Conservation (phyloP, 345 rosid species). For the Fremontodendron californicum region DNA sequence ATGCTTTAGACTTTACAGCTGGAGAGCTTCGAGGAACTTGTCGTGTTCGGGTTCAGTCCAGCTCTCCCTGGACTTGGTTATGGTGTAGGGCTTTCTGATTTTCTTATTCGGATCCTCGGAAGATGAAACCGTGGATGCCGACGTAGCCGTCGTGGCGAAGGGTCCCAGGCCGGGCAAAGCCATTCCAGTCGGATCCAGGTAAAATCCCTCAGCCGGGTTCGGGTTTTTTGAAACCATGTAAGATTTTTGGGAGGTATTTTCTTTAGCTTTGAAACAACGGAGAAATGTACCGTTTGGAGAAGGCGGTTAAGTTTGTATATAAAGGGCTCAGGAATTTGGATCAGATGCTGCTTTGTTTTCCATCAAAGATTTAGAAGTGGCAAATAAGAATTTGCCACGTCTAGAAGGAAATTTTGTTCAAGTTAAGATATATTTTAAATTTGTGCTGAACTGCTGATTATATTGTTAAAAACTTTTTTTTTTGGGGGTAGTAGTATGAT, state of each 20-base stretch:
- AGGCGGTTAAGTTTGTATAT: constrained; percentile 11
- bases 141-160: constrained; percentile 35
- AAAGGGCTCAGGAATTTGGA: not conserved
- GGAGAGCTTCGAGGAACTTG: constrained; percentile 89
- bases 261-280: constrained; percentile 22
- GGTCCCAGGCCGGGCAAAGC: constrained; percentile 57
- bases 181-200: constrained; percentile 67
- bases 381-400: constrained; percentile 35
- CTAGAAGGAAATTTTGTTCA: no score
- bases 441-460: no score
- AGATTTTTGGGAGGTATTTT: constrained; percentile 1
- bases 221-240: constrained; percentile 68
- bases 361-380: not conserved
- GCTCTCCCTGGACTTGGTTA: constrained; percentile 87
- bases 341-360: constrained; percentile 6
- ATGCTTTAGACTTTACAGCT: constrained; percentile 49
- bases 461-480: no score
- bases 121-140: constrained; percentile 36
- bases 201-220: constrained; percentile 56
- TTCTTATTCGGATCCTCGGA: constrained; percentile 67
- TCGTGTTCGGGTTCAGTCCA: constrained; percentile 99
- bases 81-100: constrained; percentile 81
- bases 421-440: not conserved
- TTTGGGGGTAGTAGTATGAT: no score
- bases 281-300: constrained; percentile 19